Conservation (phyloP, 2,329 filamentous ascomycete genomes). For the Dryadomyces sulphureus region DNA sequence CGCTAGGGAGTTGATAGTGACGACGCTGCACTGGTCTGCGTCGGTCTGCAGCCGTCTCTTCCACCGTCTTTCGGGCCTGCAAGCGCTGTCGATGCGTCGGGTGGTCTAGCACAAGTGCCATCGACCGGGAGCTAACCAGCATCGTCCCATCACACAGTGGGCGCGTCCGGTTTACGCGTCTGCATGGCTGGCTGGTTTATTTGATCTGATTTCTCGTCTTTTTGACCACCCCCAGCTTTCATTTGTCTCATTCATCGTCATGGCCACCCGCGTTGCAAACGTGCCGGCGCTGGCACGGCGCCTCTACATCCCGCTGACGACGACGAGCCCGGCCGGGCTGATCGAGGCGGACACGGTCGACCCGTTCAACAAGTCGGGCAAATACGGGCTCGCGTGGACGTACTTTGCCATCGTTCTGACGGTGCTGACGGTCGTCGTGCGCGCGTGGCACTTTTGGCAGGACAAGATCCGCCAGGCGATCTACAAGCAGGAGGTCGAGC, state of each 20-base stretch:
- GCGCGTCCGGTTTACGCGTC: too few species aligned
- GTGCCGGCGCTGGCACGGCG: slow-evolving; percentile 29
- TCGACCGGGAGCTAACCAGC: neutral
- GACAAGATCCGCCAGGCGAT: slow-evolving; percentile 85
- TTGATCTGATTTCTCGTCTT: slow-evolving; percentile 6
- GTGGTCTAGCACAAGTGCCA: neutral
- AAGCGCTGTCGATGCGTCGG: neutral
- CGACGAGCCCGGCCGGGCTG: slow-evolving; percentile 44
- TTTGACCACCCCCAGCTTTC: too few species aligned
- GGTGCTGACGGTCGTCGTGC: slow-evolving; percentile 49
- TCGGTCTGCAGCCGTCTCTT: slow-evolving; percentile 12
- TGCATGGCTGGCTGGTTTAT: too few species aligned
- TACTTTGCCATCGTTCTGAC: slow-evolving; percentile 71
- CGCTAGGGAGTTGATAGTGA: slow-evolving; percentile 17
- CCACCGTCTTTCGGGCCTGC: slow-evolving; percentile 2
- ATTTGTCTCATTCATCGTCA: neutral
- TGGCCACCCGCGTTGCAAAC: neutral
- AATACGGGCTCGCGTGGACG: slow-evolving; percentile 78
- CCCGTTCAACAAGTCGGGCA: slow-evolving; percentile 67
- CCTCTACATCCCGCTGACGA: slow-evolving; percentile 44
- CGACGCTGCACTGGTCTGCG: too few species aligned
- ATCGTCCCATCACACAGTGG: neutral
- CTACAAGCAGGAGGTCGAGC: slow-evolving; percentile 67
- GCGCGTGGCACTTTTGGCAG: slow-evolving; percentile 80
- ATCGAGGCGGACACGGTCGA: slow-evolving; percentile 53